phyloP scores from a whole-genome alignment of 257 asterid genomes.

The Forsythia viridissima region DNA sequence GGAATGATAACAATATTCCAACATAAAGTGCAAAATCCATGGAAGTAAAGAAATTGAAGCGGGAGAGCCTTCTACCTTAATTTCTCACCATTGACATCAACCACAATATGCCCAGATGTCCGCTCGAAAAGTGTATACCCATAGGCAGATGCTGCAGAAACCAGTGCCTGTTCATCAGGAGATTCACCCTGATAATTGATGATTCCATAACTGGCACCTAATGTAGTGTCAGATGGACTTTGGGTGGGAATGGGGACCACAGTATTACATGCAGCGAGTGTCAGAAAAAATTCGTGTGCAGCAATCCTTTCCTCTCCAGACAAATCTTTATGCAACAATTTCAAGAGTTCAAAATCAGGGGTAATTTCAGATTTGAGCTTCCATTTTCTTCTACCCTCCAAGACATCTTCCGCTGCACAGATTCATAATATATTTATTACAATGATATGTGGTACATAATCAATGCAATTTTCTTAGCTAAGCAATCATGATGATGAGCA shows the following conservation, averaged over 20 bases:
- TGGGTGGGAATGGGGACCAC: slow-evolving; percentile 82
- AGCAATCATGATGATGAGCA: not conserved
- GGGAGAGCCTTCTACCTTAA: slow-evolving; percentile 68
- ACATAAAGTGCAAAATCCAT: slow-evolving; percentile 9
- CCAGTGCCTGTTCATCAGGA: slow-evolving; percentile 98
- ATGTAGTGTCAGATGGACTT: slow-evolving; percentile 34
- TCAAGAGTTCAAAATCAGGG: slow-evolving; percentile 70
- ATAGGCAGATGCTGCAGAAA: slow-evolving; percentile 92
- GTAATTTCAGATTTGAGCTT: slow-evolving; percentile 69
- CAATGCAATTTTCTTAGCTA: not conserved
- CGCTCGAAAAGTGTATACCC: slow-evolving; percentile 93
- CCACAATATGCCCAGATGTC: slow-evolving; percentile 88
- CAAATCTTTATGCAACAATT: slow-evolving; percentile 64
- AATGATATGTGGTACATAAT: not conserved
- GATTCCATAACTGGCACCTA: slow-evolving; percentile 35
- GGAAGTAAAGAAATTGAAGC: slow-evolving; percentile 23
- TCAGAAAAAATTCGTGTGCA: slow-evolving; percentile 81
- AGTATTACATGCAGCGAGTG: slow-evolving; percentile 96
- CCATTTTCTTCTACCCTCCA: slow-evolving; percentile 54
- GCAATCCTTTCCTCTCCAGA: slow-evolving; percentile 68
- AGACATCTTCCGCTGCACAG: slow-evolving; percentile 49
- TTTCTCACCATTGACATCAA: slow-evolving; percentile 93
- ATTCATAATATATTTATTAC: slow-evolving; percentile 16
- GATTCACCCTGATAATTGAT: slow-evolving; percentile 96
- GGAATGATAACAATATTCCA: slow-evolving; percentile 14